Base-by-base conservation (phyloP, 352 stramenopile genomes). In the Phytophthora melonis region DNA sequence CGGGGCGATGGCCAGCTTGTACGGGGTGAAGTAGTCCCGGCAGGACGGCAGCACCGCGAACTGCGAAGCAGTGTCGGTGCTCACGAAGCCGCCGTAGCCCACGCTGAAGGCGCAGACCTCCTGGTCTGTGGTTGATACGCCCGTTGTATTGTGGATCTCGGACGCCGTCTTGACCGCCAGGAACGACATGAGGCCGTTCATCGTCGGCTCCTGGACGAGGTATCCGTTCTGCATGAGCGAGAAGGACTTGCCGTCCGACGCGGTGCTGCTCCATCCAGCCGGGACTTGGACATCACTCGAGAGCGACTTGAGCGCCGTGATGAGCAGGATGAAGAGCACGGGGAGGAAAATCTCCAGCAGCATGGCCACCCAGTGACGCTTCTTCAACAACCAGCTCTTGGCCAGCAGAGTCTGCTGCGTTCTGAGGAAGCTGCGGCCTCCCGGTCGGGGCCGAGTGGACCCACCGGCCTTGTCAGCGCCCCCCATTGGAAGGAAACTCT, bases 301-400 rank as follows among this genome's bases (percentile, higher is more conserved):
- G 0, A 93, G 73, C 2, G 50, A 34, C 67, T 93, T 92, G 62
- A 93, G 75, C 7, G 36, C 47, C 1, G 68, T 84, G 60, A 93
- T 79, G 3, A 93, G 62, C 5, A 93, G 65, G 66, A 95, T 88
- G 67, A 93, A 93, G 19, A 90, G 36, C 55, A 93, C 75, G 0
- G 88, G 88, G 10, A 95, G 61, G 9, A 88, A 59, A 43, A 93
- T 78, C 61, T 94, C 86, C 11, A 88, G 36, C 32, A 78, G 27
- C 25, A 83, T 92, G 13, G 82, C 83, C 7, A 87, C 23, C 49
- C 73, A 75, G 49, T 93, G 84, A 9, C 87, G 86, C 65, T 83
- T 87, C 69, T 94, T 94, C 55, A 94, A 74, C 68, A 92, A 66
- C 75, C 75, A 88, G 69, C 91, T 94, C 72, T 94, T 94, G 73